Conservation (phyloP, 768 basidiomycete species). For the Suillus paluster region DNA sequence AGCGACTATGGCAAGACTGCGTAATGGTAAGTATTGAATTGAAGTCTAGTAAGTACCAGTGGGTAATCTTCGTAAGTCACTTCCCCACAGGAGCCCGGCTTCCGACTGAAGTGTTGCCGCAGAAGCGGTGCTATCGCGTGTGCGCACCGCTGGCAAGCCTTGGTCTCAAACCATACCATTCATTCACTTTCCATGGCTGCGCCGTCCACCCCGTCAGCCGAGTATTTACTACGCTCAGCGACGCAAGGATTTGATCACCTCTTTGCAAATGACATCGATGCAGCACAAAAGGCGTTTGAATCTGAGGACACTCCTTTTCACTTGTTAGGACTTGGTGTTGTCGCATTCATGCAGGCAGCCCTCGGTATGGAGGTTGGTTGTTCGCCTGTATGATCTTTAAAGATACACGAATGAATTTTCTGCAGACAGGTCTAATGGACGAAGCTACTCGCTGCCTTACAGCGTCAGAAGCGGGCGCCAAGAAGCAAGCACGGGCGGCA, state of each 20-base stretch:
- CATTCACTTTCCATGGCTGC: constrained; percentile 1
- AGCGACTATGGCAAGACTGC: not conserved
- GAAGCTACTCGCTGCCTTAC: constrained; percentile 63
- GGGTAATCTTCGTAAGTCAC: not conserved
- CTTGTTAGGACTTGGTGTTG: constrained; percentile 70
- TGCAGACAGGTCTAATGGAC: constrained; percentile 60
- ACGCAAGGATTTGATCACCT: constrained; percentile 66
- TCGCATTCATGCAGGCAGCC: constrained; percentile 76
- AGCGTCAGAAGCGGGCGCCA: constrained; percentile 63
- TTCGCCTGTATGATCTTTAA: not conserved
- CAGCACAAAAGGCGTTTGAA: constrained; percentile 55
- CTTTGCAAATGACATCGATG: constrained; percentile 67
- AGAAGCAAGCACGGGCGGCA: constrained; percentile 48
- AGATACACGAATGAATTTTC: not conserved
- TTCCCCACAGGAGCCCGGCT: constrained; percentile 3
- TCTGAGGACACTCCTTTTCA: constrained; percentile 62
- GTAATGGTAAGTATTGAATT: not conserved
- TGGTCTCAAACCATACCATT: not conserved
- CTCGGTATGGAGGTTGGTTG: constrained; percentile 74
- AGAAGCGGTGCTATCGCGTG: not conserved
- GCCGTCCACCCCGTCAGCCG: not conserved
- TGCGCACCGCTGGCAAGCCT: too few relatives aligned
- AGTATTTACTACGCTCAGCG: constrained; percentile 36
- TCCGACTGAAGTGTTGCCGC: not conserved
- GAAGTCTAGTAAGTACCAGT: not conserved